Conservation (phyloP, 768 basidiomycete genomes). For the Udeniomyces megalosporus region DNA sequence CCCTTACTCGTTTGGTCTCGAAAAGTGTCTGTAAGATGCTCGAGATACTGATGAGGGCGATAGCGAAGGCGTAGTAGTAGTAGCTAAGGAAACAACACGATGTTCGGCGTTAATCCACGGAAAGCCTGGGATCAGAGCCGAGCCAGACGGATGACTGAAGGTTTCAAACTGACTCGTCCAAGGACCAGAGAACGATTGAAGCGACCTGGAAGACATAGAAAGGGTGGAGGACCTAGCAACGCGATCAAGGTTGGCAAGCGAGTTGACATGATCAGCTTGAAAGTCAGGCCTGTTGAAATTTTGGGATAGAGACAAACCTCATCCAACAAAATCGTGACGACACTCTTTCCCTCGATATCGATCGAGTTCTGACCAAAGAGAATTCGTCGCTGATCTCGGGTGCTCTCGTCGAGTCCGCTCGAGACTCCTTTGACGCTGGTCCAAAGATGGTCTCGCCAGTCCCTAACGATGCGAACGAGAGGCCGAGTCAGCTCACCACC, state of each 20-base stretch:
- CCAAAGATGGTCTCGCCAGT: constrained; percentile 80
- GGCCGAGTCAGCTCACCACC: neutral
- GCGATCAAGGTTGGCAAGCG: too few relatives aligned
- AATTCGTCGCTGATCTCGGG: constrained; percentile 47
- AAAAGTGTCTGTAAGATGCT: constrained; percentile 73
- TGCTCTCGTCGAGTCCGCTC: constrained; percentile 42
- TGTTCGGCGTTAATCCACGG: neutral
- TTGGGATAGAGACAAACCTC: constrained; percentile 42
- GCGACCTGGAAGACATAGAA: constrained; percentile 98
- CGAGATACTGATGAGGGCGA: constrained; percentile 70
- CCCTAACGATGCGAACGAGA: constrained; percentile 38
- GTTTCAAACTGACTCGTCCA: constrained; percentile 50
- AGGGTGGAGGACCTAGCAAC: constrained; percentile 81
- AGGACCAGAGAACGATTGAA: constrained; percentile 79
- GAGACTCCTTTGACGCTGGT: constrained; percentile 45
- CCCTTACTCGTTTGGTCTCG: constrained; percentile 55
- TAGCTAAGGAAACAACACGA: neutral
- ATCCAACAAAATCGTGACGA: constrained; percentile 59
- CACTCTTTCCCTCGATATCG: constrained; percentile 76
- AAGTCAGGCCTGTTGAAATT: neutral
- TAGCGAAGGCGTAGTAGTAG: constrained; percentile 88
- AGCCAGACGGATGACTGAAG: neutral
- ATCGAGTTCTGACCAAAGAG: constrained; percentile 77
- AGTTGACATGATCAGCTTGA: too few relatives aligned
- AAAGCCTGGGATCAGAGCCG: too few relatives aligned